Base-by-base conservation (phyloP, 2,329 filamentous ascomycete species). In the Aschersonia sp. region DNA sequence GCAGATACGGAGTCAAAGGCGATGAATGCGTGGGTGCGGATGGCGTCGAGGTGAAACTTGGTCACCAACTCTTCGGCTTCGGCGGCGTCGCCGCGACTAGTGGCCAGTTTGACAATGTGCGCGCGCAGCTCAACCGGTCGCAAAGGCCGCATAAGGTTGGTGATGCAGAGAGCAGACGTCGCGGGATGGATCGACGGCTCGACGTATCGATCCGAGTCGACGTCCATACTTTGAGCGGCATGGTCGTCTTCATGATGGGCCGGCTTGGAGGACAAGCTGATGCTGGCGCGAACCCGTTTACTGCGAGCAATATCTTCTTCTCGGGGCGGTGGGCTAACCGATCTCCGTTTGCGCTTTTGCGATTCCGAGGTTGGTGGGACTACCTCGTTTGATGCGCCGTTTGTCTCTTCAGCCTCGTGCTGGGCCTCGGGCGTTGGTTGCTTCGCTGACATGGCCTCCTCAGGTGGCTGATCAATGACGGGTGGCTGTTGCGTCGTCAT, bases 1-100 rank as follows among this genome's bases (percentile, higher is more conserved):
- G 84, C 81, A 3, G 80, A 70, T 8, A 79, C 69, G 43, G 72
- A 82, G 43, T 71, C 68, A 60, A 97, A 90, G 30, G 78, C 69
- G 39, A 83, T 83, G 58, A 96, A 85, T 7, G 87, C 87, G 62
- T 98, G 92, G 0, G 89, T 94, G 53, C 85, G 83, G 57, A 97
- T 85, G 33, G 75, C 72, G 61, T 97, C 90, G 40, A 97, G 73
- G 60, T 86, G 87, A 58, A 94, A 87, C 30, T 77, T 69, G 22
- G 74, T 65, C 40, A 95, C 70, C 30, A 60, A 46, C 10, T 78
- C 65, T 37, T 76, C 69, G 5, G 74, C 61, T 45, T 80, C 69
- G 1, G 70, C 63, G 3, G 71, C 62, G 22, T 68, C 62, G 30
- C 33, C 49, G 1, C 76, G 69, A 1, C 80, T 71, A 4, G 79